Evolutionary conservation across 1,284 basidiomycete species (phyloP), one percentile per base, ranked within the genome.

Genomic region (Austropuccinia psidii): DNA sequence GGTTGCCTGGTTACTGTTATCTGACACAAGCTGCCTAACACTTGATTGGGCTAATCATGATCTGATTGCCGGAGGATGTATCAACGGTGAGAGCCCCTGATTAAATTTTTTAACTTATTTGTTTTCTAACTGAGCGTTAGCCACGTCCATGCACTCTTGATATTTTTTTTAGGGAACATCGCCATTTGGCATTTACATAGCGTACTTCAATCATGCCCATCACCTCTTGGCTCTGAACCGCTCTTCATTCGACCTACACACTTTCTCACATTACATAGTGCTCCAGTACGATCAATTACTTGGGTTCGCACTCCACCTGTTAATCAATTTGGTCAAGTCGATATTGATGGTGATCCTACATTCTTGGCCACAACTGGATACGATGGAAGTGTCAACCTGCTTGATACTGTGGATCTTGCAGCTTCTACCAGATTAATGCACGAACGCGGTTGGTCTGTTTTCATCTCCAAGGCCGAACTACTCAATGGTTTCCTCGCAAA

Each of bases 31-130:
- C 17, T 88, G 86, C 76, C 89, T 86, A 84, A 85, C 86, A 39
- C 83, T 94, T 49, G 91, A 93, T 77, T 95, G 91, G 91, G 88
- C 87, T 1, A 91, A 91, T 76, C 90, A 90, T 74, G 87, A 89
- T 73, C 78, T 88, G 4, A 79, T 96, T 2, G 90, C 88, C 1
- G 85, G 89, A 5, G 91, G 91, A 0, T 88, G 88, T 37, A 88
- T 90, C 1, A 90, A 90, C 76, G 92, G 92, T 91, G 69, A 65
- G 82, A 73, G 8, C 7, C 4, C 11, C n/a, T 54, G 35, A n/a
- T n/a, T n/a, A n/a, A n/a, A 47, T 45, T 8, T 37, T 49, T 58
- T 24, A 27, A 39, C 35, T 39, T 37, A 33, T 4, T 57, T 33
- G 24, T 31, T n/a, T 19, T 9, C 13, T 52, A n/a, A 31, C 45